phyloP scores from a whole-genome alignment of 176 grass and related monocot species.

The Carex kokanica region DNA sequence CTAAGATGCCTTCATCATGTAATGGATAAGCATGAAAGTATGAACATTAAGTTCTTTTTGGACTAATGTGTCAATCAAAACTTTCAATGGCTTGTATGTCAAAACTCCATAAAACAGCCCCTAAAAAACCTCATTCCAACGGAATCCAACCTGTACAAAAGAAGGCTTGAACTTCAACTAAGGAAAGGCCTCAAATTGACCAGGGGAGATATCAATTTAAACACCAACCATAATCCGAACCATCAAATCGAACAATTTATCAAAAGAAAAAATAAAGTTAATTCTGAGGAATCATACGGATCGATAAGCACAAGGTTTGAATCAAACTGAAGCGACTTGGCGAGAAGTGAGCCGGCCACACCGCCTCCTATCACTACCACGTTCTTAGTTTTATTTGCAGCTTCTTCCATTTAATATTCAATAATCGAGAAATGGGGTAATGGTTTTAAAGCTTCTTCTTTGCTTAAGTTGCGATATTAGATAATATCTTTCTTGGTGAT shows the following conservation, averaged over 20 bases:
- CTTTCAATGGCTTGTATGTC: neutral
- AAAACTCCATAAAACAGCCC: neutral
- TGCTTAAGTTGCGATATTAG: too few relatives aligned
- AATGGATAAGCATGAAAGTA: too few relatives aligned
- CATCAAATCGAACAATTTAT: neutral
- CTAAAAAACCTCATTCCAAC: neutral
- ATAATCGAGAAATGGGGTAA: neutral
- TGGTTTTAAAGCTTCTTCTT: neutral
- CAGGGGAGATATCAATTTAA: constrained; percentile 10
- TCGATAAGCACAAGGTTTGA: constrained; percentile 65
- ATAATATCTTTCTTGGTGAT: neutral
- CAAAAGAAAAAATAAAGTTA: neutral
- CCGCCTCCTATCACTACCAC: constrained; percentile 76
- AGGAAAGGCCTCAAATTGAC: neutral
- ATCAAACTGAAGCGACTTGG: constrained; percentile 54
- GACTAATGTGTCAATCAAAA: neutral
- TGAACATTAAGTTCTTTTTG: too few relatives aligned
- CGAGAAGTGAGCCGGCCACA: constrained; percentile 52
- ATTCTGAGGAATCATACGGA: constrained; percentile 42
- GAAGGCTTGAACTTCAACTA: neutral
- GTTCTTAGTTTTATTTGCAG: neutral
- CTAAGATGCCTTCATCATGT: neutral
- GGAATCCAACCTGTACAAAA: neutral
- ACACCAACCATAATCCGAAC: too few relatives aligned
- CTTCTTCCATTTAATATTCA: neutral